Evolutionary conservation across 2,329 filamentous ascomycete genomes (phyloP).

Genomic region (Colletotrichum sublineola): DNA sequence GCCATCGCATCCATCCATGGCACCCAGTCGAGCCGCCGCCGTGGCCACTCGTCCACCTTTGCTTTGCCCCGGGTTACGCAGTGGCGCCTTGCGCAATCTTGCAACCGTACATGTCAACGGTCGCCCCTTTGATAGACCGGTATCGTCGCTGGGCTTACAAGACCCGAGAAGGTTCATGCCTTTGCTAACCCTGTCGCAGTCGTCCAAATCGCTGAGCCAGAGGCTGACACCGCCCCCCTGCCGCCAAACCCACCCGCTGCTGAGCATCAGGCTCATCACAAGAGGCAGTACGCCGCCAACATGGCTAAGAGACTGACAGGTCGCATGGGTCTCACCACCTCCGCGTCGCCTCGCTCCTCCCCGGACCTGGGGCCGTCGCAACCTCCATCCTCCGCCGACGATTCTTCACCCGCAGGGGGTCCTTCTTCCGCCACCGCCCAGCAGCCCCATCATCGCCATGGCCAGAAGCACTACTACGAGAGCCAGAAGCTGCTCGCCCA

Average conservation of each 20-base stretch:
- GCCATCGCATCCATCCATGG: constrained; percentile 13
- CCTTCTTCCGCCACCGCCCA: constrained; percentile 22
- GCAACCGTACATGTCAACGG: constrained; percentile 1
- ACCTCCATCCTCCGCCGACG: constrained; percentile 47
- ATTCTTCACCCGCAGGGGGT: constrained; percentile 39
- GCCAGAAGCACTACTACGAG: constrained; percentile 54
- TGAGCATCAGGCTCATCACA: constrained; percentile 53
- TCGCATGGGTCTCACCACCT: constrained; percentile 47
- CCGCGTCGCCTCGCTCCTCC: constrained; percentile 63
- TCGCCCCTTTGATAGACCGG: constrained; percentile 36
- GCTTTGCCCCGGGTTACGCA: constrained; percentile 44
- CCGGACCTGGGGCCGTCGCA: constrained; percentile 53
- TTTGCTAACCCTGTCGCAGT: constrained; percentile 51
- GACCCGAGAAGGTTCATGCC: constrained; percentile 35
- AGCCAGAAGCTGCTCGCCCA: constrained; percentile 76
- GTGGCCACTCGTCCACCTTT: constrained; percentile 7
- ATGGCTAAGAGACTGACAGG: constrained; percentile 61
- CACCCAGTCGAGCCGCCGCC: constrained; percentile 9
- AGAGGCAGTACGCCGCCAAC: constrained; percentile 61
- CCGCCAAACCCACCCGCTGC: constrained; percentile 44
- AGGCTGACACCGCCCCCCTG: constrained; percentile 39
- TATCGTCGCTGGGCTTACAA: constrained; percentile 39
- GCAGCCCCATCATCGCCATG: constrained; percentile 49
- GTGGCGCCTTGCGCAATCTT: constrained; percentile 37
- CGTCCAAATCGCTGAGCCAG: constrained; percentile 71